phyloP scores from a whole-genome alignment of 2,329 filamentous ascomycete species.

The Zymoseptoria pseudotritici region DNA sequence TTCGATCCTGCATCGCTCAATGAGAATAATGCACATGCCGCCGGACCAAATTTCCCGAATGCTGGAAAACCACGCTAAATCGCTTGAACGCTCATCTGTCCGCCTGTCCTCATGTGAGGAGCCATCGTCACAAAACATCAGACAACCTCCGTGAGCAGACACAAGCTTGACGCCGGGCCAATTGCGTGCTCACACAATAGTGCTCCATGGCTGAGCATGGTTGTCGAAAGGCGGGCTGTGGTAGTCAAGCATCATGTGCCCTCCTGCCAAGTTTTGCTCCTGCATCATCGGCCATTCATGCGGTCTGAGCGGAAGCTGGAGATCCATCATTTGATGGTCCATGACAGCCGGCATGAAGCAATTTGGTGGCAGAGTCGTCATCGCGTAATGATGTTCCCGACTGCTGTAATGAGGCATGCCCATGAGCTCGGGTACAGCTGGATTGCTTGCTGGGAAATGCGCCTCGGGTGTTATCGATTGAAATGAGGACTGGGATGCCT shows the following conservation, averaged over 20 bases:
- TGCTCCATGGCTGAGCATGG: neutral
- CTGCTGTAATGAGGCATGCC: neutral
- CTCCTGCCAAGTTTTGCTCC: constrained; percentile 3
- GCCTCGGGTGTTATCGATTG: constrained; percentile 11
- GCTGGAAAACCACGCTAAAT: neutral
- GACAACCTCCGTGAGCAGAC: neutral
- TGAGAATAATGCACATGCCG: neutral
- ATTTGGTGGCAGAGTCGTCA: constrained; percentile 8
- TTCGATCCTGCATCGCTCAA: neutral
- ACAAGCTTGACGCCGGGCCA: neutral
- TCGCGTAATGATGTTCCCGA: neutral
- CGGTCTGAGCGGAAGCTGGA: constrained; percentile 7
- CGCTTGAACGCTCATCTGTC: neutral
- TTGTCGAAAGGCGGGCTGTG: constrained; percentile 4
- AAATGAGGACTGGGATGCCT: constrained; percentile 18
- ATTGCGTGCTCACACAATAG: neutral
- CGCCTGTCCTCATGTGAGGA: neutral
- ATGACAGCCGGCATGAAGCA: constrained; percentile 11
- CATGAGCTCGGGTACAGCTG: neutral
- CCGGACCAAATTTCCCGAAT: neutral
- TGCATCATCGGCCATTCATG: constrained; percentile 1
- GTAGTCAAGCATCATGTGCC: constrained; percentile 10
- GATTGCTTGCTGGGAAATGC: constrained; percentile 6
- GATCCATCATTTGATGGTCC: constrained; percentile 6
- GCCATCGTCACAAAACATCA: neutral